Conservation (phyloP, 2,329 filamentous ascomycete species). For the Grosmannia clavigera region DNA sequence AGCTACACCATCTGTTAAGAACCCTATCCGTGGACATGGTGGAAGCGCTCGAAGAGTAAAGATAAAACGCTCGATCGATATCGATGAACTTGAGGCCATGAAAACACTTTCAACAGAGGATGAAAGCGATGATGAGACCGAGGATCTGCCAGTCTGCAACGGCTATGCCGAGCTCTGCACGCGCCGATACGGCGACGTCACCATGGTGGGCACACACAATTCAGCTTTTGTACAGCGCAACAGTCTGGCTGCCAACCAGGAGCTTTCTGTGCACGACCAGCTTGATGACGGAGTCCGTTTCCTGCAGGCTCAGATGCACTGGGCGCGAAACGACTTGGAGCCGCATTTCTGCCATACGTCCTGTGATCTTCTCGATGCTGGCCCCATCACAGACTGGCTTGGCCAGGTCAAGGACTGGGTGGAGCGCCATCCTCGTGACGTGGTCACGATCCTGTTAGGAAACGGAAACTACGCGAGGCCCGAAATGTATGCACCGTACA, state of each 20-base stretch:
- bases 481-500: slow-evolving; percentile 52
- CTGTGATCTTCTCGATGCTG: slow-evolving; percentile 71
- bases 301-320: slow-evolving; percentile 52
- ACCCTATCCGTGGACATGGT: neutral
- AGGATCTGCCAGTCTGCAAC: slow-evolving; percentile 43
- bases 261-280: slow-evolving; percentile 53
- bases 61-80: neutral
- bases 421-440: slow-evolving; percentile 64
- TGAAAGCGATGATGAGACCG: neutral
- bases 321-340: slow-evolving; percentile 22
- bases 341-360: slow-evolving; percentile 76
- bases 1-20: neutral
- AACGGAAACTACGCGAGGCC: slow-evolving; percentile 64
- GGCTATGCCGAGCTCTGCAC: slow-evolving; percentile 64
- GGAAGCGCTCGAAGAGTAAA: too few species aligned
- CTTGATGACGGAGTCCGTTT: slow-evolving; percentile 65
- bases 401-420: slow-evolving; percentile 61
- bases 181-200: slow-evolving; percentile 71
- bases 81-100: neutral
- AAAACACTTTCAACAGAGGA: neutral
- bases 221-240: slow-evolving; percentile 61
- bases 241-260: slow-evolving; percentile 67
- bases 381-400: slow-evolving; percentile 65
- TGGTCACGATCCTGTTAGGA: slow-evolving; percentile 74
- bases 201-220: slow-evolving; percentile 67